Conservation (phyloP, 2,329 filamentous ascomycete species). For the Talaromyces funiculosus region DNA sequence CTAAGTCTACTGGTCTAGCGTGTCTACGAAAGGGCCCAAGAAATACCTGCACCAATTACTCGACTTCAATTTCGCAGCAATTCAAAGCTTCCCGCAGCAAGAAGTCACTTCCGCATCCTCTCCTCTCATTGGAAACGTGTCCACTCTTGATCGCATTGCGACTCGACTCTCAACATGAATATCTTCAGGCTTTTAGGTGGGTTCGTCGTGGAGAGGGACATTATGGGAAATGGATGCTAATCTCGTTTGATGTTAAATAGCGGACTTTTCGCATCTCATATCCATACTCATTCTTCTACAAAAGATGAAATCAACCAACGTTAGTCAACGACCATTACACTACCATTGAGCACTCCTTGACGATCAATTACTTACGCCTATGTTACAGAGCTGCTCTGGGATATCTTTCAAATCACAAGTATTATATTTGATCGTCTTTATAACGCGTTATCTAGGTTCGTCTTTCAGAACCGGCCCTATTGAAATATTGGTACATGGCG, state of each 20-base stretch:
- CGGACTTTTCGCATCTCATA: slow-evolving; percentile 89
- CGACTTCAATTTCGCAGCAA: background rate
- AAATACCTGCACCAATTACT: background rate
- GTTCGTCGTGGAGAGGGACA: background rate
- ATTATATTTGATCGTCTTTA: slow-evolving; percentile 87
- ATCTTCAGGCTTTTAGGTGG: slow-evolving; percentile 63
- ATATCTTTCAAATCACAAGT: slow-evolving; percentile 99
- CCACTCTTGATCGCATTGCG: slow-evolving; percentile 7
- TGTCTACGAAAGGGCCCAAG: background rate
- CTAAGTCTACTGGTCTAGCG: background rate
- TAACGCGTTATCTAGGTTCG: slow-evolving; percentile 82
- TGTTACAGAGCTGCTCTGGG: slow-evolving; percentile 77
- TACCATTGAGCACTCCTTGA: background rate
- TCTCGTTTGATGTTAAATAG: slow-evolving; percentile 42
- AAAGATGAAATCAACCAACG: slow-evolving; percentile 91
- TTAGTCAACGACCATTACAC: slow-evolving; percentile 42
- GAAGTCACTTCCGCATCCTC: background rate
- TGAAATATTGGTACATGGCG: background rate
- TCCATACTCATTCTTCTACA: slow-evolving; percentile 93
- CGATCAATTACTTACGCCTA: slow-evolving; percentile 12
- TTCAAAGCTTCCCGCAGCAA: background rate
- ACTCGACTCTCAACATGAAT: slow-evolving; percentile 52
- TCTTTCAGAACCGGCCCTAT: background rate
- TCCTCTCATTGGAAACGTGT: slow-evolving; percentile 6
- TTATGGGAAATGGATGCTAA: background rate